Conservation (phyloP, 805 yeast genomes). For the Candida berthetii region DNA sequence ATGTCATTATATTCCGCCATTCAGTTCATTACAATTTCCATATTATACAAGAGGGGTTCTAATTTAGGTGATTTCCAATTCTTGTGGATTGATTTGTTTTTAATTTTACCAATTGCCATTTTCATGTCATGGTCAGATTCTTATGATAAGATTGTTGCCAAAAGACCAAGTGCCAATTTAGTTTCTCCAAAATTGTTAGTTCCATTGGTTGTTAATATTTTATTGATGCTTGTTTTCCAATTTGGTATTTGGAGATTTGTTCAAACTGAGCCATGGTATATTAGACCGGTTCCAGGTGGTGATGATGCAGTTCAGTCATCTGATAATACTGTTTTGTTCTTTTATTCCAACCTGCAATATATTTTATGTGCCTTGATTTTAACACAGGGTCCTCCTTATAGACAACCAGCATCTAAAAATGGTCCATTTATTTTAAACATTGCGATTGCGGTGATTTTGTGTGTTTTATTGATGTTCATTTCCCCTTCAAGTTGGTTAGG, state of each 20-base stretch:
- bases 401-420: conserved; percentile 67
- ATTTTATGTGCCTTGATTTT: conserved; percentile 77
- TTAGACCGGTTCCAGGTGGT: conserved; percentile 74
- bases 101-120: conserved; percentile 91
- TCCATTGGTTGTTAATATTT: conserved; percentile 78
- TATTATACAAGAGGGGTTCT: conserved; percentile 81
- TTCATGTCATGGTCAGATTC: conserved; percentile 98
- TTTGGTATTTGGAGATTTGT: conserved; percentile 56
- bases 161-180: conserved; percentile 90
- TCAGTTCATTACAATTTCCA: conserved; percentile 83
- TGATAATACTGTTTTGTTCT: conserved; percentile 84
- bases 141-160: conserved; percentile 44
- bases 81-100: conserved; percentile 82
- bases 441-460: conserved; percentile 38
- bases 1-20: conserved; percentile 97
- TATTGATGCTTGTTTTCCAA: conserved; percentile 59
- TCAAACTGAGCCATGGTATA: conserved; percentile 65
- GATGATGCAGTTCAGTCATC: conserved; percentile 78
- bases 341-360: conserved; percentile 82
- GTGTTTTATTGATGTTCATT: conserved; percentile 49
- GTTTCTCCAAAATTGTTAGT: conserved; percentile 83
- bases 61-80: conserved; percentile 97
- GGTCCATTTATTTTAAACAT: conserved; percentile 66
- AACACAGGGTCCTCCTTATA: conserved; percentile 90
- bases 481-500: conserved; percentile 52